Base-by-base conservation (phyloP, 176 grass and related monocot species). In the Cenchrus fungigraminus region DNA sequence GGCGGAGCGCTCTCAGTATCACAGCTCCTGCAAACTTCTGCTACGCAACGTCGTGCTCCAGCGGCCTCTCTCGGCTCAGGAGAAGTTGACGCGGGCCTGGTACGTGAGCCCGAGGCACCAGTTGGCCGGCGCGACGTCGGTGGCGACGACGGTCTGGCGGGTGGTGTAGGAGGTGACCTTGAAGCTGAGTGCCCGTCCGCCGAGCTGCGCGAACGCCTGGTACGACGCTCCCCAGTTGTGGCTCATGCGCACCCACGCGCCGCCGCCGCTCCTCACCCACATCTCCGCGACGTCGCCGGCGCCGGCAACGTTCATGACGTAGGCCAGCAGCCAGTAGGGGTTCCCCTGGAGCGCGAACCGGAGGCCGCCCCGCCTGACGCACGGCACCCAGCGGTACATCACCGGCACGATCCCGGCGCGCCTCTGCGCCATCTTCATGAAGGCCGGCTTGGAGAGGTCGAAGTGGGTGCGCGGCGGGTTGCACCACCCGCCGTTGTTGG, bases 401-500 rank as follows among this genome's bases (percentile, higher is more conserved):
- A 99, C 91, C 29, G 90, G 93, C 29, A 98, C 91, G 80, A 96
- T 96, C 53, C 88, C 93, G 16, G 91, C 93, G 17, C 75, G 63
- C 93, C 89, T 92, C 29, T 82, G 15, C 10, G 88, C 93, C 43
- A 98, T 96, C 86, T 74, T 86, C 85, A 83, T 92, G 86, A 96
- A 96, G 9, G 91, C 91, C 0, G 91, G 97, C 89, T 92, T 98
- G 64, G 93, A 87, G 78, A 96, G 78, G 84, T 98, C 90, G 86
- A 96, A 94, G 73, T 98, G 93, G 28, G 74, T 53, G 58, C 97
- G 85, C 1, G 97, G 93, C 4, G 91, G 97, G 71, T 98, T 98
- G 91, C 97, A 96, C 93, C 97, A 96, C 0, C 93, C 97, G 32
- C 91, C 97, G 68, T 79, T 55, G 84, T 96, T 79, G 53, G 86